Base-by-base conservation (phyloP, 2,329 filamentous ascomycete genomes). In the Paracoccidioides lutzii region DNA sequence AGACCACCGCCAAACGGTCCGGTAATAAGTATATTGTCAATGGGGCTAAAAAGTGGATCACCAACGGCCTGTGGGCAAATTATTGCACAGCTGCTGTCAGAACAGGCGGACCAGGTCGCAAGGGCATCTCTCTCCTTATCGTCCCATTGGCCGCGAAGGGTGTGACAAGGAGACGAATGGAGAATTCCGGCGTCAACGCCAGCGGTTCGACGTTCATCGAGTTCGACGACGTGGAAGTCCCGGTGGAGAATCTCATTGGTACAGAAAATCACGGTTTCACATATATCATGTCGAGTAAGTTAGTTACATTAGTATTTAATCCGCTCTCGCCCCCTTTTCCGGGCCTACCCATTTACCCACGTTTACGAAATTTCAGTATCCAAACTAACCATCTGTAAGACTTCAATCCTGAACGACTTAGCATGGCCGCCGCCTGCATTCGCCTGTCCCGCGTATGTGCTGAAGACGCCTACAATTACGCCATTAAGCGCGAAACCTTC, bases 401-500 rank as follows among this genome's bases (percentile, higher is more conserved):
- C 70, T 88, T 89, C 76, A 89, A 89, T 69, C 84, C 88, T 65
- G 85, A 90, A 66, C 79, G 85, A 0, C 74, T 88, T 4, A 76
- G 76, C 5, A 84, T 89, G 56, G 77, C 82, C 1, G 81, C 87
- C 44, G 77, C 79, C 1, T 78, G 79, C 1, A 82, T 84, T 1
- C 74, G 85, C 4, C 75, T 83, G 59, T 75, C 83, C 2, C 75
- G 79, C 3, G 80, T 85, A 4, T 83, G 81, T 6, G 73, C 84
- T 2, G 69, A 75, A 52, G 71, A 81, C 5, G 82, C 82, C 0
- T 80, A 83, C 64, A 80, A 79, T 57, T 85, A 85, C 62, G 77
- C 78, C 33, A 67, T 84, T 58, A 82, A 82, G 65, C 76, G 83
- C 22, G 81, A 85, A 65, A 83, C 81, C 0, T 84, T 84, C 61